Evolutionary conservation across 2,329 filamentous ascomycete genomes (phyloP), one percentile per base, ranked within the genome.

Genomic region (Exophiala phaeomuriformis): DNA sequence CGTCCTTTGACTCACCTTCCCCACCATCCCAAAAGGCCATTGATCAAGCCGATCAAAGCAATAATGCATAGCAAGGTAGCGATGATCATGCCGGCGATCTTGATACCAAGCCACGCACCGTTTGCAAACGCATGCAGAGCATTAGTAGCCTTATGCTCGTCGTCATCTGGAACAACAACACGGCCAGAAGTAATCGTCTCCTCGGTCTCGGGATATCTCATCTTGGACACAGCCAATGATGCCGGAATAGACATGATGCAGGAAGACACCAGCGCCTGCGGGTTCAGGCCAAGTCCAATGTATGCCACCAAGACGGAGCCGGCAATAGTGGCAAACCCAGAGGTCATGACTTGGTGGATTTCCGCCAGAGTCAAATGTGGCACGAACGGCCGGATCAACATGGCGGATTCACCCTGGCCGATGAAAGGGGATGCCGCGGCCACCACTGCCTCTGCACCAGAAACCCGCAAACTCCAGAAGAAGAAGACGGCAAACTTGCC

Each of bases 211-310:
- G 90, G 90, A 68, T 86, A 95, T 53, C 90, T 85, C 64, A 95
- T 78, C 74, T 95, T 95, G 59, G 86, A 91, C 57, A 93, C 84
- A 47, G 90, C 90, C 9, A 96, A 78, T 2, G 89, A 94, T 1
- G 90, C 90, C 0, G 90, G 90, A 60, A 95, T 95, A 64, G 86
- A 90, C 90, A 96, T 96, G 68, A 95, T 90, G 67, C 90, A 95
- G 5, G 87, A 90, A 1, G 88, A 95, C 30, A 95, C 85, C 44
- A 96, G 77, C 2, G 88, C 90, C 68, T 94, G 86, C 0, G 87
- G 77, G 68, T 90, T 93, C 51, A 95, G 77, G 39, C 90, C 90
- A 64, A 95, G 82, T 30, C 77, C 75, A 59, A 95, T 90, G 70
- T 95, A 96, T 9, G 86, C 87, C 30, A 93, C 85, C 36, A 96